Conservation (phyloP, 345 rosid genomes). For the Lepidium aucheri region DNA sequence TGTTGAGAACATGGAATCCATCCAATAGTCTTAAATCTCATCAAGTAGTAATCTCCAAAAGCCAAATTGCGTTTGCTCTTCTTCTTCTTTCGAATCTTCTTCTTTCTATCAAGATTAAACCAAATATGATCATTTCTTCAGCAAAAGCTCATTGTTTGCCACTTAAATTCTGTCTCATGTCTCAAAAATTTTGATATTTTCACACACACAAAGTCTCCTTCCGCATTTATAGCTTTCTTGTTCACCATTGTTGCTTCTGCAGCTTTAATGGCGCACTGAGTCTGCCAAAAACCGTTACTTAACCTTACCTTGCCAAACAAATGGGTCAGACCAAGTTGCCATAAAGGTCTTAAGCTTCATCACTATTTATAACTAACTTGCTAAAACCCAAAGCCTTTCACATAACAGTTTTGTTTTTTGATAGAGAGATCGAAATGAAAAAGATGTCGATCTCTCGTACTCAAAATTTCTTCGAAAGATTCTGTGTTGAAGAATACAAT, state of each 20-base stretch:
- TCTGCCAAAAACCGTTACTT: constrained; percentile 24
- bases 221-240: constrained; percentile 16
- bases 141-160: constrained; percentile 56
- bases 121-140: constrained; percentile 25
- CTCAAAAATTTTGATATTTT: background rate
- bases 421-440: background rate
- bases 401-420: constrained; percentile 12
- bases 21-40: constrained; percentile 32
- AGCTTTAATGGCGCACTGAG: constrained; percentile 33
- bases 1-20: constrained; percentile 48
- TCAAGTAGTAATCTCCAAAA: constrained; percentile 30
- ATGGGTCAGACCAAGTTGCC: constrained; percentile 26
- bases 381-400: background rate
- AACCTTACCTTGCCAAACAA: constrained; percentile 17
- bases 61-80: no score
- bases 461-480: constrained; percentile 66
- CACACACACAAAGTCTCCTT: constrained; percentile 5
- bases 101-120: background rate
- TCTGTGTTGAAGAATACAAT: constrained; percentile 60
- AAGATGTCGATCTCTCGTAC: constrained; percentile 51
- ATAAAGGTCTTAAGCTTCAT: constrained; percentile 35
- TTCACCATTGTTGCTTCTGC: constrained; percentile 29
- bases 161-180: constrained; percentile 33
- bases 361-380: constrained; percentile 39
- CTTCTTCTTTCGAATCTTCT: background rate